Base-by-base conservation (phyloP, 768 basidiomycete species). In the Amanita pallidorosea region DNA sequence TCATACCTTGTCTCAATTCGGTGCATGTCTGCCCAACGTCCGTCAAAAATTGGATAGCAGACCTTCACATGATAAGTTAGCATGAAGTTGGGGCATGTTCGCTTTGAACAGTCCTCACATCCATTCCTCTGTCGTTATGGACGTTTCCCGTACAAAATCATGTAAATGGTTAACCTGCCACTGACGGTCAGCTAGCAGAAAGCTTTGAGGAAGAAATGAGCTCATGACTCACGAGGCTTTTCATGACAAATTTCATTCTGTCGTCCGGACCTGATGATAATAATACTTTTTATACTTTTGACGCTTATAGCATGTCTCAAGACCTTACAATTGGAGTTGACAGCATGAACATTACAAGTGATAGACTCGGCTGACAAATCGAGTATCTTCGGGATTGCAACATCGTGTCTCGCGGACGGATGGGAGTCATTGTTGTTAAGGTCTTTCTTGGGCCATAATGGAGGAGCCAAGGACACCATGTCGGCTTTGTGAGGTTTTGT, bases 91-190 rank as follows among this genome's bases (percentile, higher is more conserved):
- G 6, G n/a, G 12, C 2, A 33, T 34, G 15, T 33, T 33, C 33
- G 23, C 4, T 3, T 17, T 13, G 40, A 33, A n/a, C 5, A 29
- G 17, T 53, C 70, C 23, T 13, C 56, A 74, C 83, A 83, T 83
- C 90, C 90, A 93, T 70, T 93, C 90, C 2, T 90, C 84, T 1
- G 80, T 85, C 15, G 88, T 88, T 47, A 92, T 64, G 52, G 78
- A 74, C 1, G 85, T 84, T 63, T 90, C 88, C 40, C 70, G 72
- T 20, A 88, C 70, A 56, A 88, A 88, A 35, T 79, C 74, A 60
- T 92, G 89, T 7, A 92, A 54, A 60, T 92, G 87, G 25, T 69
- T 73, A 48, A 85, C 61, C 65, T 88, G 67, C 27, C 43, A 5
- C 23, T 2, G 27, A 45, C 13, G 44, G 29, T 25, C 41, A 35